Evolutionary conservation across 768 basidiomycete species (phyloP), one percentile per base, ranked within the genome.

Genomic region (Tulasnella sp.): DNA sequence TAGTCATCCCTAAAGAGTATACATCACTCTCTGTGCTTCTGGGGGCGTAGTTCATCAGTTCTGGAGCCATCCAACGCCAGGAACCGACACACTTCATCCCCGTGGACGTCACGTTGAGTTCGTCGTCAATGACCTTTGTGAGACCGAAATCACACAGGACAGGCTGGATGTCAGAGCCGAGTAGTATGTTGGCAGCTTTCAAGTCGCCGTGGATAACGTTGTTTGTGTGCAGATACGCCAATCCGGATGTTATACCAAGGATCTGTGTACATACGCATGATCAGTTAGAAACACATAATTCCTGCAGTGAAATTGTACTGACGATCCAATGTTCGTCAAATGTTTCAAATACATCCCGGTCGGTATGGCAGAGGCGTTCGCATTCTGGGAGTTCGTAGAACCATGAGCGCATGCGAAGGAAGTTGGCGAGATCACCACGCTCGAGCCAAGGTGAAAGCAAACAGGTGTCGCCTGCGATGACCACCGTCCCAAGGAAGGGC

Each of bases 1-100:
- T 53, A 17, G 52, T 53, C 52, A 53, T 53, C 17, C 34, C 31
- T n/a, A 53, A 53, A 15, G 52, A 29, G n/a, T 42, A 53, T 4
- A 53, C 25, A 53, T 53, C 52, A n/a, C 29, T 31, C 38, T 38
- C 38, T 29, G 38, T 21, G 38, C 29, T n/a, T 25, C 38, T 53
- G 10, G 52, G 52, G 1, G 29, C 34, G 31, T 53, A 11, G 1
- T 53, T 21, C 52, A 29, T 31, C 9, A 53, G 21, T 19, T 53
- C 52, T 5, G 52, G 52, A 38, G 29, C 21, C 29, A 31, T 29
- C 52, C 52, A 53, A n/a, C 52, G 52, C 29, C 30, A 17, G 15
- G 52, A 31, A 19, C 52, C 52, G 15, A 17, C 52, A 3, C 52
- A 25, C 38, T 41, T 30, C 52, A 53, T 53, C 25, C 29, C 34